phyloP scores from a whole-genome alignment of 345 rosid species.

The Heritiera fomes region DNA sequence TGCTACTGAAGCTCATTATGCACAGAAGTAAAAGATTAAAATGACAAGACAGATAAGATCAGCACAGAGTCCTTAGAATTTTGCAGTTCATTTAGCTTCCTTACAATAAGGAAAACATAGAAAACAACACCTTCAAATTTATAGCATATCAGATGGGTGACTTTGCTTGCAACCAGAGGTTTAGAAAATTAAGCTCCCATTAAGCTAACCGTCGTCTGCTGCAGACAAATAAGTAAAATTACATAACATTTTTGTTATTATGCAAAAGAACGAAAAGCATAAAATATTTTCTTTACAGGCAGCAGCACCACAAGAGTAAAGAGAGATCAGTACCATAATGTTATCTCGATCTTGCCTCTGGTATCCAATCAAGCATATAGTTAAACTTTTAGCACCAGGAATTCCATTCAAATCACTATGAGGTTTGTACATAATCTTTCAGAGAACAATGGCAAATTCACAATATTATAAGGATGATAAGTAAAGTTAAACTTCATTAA shows the following conservation, averaged over 20 bases:
- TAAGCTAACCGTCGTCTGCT: conserved; percentile 92
- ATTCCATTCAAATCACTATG: too few relatives aligned
- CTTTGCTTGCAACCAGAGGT: conserved; percentile 83
- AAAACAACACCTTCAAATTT: conserved; percentile 79
- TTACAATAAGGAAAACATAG: not conserved
- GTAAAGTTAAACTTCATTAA: not conserved
- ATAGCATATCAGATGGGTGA: conserved; percentile 92
- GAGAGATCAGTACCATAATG: conserved; percentile 42
- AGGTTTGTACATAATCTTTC: not conserved
- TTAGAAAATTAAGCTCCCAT: conserved; percentile 94
- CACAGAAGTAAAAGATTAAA: not conserved
- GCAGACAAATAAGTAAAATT: conserved; percentile 22
- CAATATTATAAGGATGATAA: not conserved
- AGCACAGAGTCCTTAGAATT: not conserved
- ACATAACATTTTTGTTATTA: not conserved
- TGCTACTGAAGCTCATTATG: not conserved
- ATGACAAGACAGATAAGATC: not conserved
- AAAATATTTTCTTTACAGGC: not conserved
- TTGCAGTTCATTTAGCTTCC: too few relatives aligned
- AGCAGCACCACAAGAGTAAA: not conserved
- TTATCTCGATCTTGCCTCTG: too few relatives aligned
- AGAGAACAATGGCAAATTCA: conserved; percentile 6
- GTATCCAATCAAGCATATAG: too few relatives aligned
- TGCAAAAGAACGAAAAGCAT: not conserved
- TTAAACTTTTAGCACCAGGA: too few relatives aligned